Base-by-base conservation (phyloP, 164 flowering plant genomes). In the Annona squamosa region DNA sequence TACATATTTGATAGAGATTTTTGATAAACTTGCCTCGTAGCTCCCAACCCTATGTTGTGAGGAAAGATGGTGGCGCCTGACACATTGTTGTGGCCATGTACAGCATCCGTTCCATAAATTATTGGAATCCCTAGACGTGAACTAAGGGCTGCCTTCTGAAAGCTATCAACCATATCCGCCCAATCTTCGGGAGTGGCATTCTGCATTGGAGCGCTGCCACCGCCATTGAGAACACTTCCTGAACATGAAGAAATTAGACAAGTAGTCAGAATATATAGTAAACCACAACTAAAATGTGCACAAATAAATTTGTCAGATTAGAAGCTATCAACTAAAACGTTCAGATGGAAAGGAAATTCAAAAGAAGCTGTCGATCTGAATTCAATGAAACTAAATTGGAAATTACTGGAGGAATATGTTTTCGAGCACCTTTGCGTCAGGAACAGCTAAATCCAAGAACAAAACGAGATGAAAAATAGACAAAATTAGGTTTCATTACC, bases 31-130 rank as follows among this genome's bases (percentile, higher is more conserved):
- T 63, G 81, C 93, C 90, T 84, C 45, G 94, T 84, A 67, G 91
- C 90, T 56, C 91, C 94, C 65, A 89, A 89, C 48, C 83, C 87
- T 46, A 88, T 75, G 75, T 89, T 88, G 77, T 90, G 95, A 73
- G 95, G 92, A 63, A 87, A 90, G 37, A 89, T 82, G 37, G 90
- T 87, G 76, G 90, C 88, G 48, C 94, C 94, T 77, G 77, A 87
- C 3, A 88, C 75, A 63, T 73, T 86, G 69, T 83, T 86, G 74
- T 88, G 88, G 0, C 92, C 92, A 80, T 90, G 92, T 72, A 90
- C 94, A 3, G 94, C 92, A 74, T 90, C 94, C 59, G 76, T 79
- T 52, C 84, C 92, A 79, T 90, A 90, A 17, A 88, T 44, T 7
- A 90, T 73, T 18, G 91, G 94, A 71, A 90, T 86, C 41, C 90